These are phyloP conservation scores for Neoboletus brunneissimus DNA, from an alignment of 768 basidiomycete species.

Conservation along the genomic window DNA sequence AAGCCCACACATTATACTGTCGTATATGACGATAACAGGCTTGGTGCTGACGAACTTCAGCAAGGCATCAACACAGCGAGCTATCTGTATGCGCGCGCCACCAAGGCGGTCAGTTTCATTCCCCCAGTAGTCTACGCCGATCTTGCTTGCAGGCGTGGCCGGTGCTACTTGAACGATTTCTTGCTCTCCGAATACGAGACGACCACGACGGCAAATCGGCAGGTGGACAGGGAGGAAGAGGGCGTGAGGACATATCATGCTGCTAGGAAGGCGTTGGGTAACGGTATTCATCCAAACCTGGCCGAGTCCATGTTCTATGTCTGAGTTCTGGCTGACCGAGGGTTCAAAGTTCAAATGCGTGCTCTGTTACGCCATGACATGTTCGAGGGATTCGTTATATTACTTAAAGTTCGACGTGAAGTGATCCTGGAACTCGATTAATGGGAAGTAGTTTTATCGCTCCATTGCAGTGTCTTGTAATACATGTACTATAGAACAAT, in stretches of 20 bases:
- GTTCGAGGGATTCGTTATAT: background rate
- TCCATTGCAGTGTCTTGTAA: background rate
- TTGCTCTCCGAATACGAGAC: conserved; percentile 52
- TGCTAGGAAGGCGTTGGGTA: conserved; percentile 42
- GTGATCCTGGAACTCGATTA: background rate
- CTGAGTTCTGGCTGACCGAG: conserved; percentile 26
- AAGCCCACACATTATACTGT: conserved; percentile 77
- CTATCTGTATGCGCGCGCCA: conserved; percentile 75
- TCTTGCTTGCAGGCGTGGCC: conserved; percentile 74
- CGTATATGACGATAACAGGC: conserved; percentile 70
- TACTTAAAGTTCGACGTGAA: background rate
- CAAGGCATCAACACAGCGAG: conserved; percentile 64
- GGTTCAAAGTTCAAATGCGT: background rate
- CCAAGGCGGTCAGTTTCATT: conserved; percentile 76
- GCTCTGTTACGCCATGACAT: background rate
- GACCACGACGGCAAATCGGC: conserved; percentile 31
- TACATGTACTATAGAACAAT: background rate
- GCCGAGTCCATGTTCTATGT: conserved; percentile 72
- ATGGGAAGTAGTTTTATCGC: background rate
- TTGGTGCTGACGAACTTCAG: conserved; percentile 70
- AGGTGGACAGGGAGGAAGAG: conserved; percentile 29
- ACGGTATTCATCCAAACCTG: conserved; percentile 55
- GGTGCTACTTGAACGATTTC: conserved; percentile 73
- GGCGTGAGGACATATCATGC: conserved; percentile 8
- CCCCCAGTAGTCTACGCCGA: conserved; percentile 82